A percentile compares a stretch with the other conserved stretches of the same genome.
These are phyloP conservation scores for Ophiostoma sp. DNA, from an alignment of 2,329 filamentous ascomycete genomes.

Conservation along the genomic window DNA sequence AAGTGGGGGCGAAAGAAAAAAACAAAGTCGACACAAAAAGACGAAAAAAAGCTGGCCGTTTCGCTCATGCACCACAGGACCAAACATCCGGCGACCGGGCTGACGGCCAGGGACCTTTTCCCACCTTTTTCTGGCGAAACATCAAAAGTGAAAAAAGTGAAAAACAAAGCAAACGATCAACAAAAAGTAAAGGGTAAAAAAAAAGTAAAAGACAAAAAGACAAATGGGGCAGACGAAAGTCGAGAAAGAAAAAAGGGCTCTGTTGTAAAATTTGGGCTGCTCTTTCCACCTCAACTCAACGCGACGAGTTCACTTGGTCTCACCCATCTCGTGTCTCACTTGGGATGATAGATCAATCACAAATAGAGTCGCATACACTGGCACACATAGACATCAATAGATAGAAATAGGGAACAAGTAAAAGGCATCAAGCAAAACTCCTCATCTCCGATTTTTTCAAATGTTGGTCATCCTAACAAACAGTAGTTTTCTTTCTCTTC, in stretches of 20 bases:
- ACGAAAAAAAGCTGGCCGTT: neutral
- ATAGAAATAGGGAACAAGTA: neutral
- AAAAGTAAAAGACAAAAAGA: neutral
- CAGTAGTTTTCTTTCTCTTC: neutral
- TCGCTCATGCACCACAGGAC: neutral
- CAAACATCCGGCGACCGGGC: neutral
- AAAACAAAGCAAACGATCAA: neutral
- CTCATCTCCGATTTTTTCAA: constrained; percentile 8
- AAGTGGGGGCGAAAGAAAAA: constrained; percentile 5
- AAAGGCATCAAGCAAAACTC: constrained; percentile 12
- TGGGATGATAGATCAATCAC: neutral
- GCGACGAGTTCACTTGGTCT: neutral
- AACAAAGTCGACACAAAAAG: neutral
- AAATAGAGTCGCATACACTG: neutral
- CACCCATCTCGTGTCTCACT: neutral
- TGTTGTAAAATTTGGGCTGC: neutral
- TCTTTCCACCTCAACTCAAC: neutral
- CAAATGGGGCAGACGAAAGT: neutral
- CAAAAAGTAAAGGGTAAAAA: neutral
- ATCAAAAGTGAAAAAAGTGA: neutral
- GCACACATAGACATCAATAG: neutral
- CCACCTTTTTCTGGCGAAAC: neutral
- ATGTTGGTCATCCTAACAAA: constrained; percentile 14
- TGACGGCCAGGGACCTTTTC: neutral
- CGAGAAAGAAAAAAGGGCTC: neutral